Percentiles rank a stretch among this genome's conserved stretches.
Evolutionary conservation across 73 alveolate genomes (phyloP).

Genomic region (Stentor coeruleus): DNA sequence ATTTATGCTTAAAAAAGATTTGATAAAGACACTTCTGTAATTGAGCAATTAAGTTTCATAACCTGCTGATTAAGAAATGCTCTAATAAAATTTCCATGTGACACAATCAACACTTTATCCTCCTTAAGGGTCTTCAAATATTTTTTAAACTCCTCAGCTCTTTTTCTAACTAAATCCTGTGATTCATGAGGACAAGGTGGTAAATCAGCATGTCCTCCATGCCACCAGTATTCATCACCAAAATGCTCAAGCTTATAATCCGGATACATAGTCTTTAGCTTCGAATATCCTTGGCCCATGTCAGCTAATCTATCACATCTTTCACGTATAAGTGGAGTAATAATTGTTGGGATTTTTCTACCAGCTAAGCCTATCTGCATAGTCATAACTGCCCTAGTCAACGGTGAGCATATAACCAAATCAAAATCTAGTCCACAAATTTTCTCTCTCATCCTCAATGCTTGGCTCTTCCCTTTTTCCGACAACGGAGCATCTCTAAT

Average conservation of each 20-base stretch:
- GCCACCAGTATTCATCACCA: neutral
- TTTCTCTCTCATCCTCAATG: neutral
- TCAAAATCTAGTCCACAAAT: neutral
- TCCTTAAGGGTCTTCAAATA: neutral
- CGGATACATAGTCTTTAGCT: neutral
- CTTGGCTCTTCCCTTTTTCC: neutral
- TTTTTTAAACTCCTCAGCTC: neutral
- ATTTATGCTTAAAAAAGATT: no score
- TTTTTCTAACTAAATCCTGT: neutral
- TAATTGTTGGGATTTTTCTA: neutral
- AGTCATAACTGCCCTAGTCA: slow-evolving; percentile 16
- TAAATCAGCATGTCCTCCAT: neutral
- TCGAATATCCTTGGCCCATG: neutral
- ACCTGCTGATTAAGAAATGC: neutral
- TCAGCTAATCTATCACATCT: slow-evolving; percentile 1
- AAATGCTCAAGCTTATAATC: neutral
- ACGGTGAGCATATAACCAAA: slow-evolving; percentile 15
- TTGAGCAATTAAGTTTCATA: neutral
- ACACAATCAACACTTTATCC: neutral
- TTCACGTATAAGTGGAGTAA: slow-evolving; percentile 14
- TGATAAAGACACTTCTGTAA: no score
- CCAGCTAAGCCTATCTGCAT: slow-evolving; percentile 14
- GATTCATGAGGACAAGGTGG: no score
- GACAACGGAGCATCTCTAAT: neutral
- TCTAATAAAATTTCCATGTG: slow-evolving; percentile 22